Base-by-base conservation (phyloP, 495 filamentous ascomycete species). In the Barbatosphaeria neglecta region DNA sequence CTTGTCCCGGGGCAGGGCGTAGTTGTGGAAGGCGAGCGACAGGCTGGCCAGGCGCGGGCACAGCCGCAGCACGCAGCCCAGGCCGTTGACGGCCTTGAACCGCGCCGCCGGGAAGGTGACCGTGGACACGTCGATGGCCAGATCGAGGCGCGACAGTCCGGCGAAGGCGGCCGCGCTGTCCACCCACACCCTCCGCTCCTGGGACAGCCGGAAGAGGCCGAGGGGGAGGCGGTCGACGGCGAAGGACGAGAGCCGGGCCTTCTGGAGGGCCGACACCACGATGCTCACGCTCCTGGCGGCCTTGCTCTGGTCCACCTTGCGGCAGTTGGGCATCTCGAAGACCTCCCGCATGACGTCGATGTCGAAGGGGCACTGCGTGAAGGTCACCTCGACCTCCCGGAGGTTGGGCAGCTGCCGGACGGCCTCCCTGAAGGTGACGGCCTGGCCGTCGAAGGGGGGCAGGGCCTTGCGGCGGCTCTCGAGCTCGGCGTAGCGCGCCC, bases 181-280 rank as follows among this genome's bases (percentile, higher is more conserved):
- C 48, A 63, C 67, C 68, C 68, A 73, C 46, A 66, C 65, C 4
- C 43, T 54, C 11, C 67, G 61, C 48, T 69, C 63, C 33, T 51
- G 54, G 24, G 57, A 44, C 37, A 59, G 22, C 22, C 63, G 59
- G 47, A 73, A 70, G 23, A 70, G 45, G 43, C 68, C 68, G 27
- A 73, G 65, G 18, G 69, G 69, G 16, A 73, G 60, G 16, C 66
- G 66, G 50, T 70, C 67, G 47, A 70, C 62, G 44, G 60, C 61
- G 28, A 73, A 61, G 6, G 63, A 62, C 17, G 50, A 44, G n/a
- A 72, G 55, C 19, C 47, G 56, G 37, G 59, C 49, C 39, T 69
- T 64, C 22, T 64, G 60, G 33, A 70, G 47, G 20, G 68, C 68
- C 41, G 59, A 62, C 46, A 72, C 60, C 45, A 72, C 61, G 51